Percentiles rank a stretch among this genome's conserved stretches.
Conservation (phyloP, 1,139 yeast genomes). For the Saccharomyces uvarum region DNA sequence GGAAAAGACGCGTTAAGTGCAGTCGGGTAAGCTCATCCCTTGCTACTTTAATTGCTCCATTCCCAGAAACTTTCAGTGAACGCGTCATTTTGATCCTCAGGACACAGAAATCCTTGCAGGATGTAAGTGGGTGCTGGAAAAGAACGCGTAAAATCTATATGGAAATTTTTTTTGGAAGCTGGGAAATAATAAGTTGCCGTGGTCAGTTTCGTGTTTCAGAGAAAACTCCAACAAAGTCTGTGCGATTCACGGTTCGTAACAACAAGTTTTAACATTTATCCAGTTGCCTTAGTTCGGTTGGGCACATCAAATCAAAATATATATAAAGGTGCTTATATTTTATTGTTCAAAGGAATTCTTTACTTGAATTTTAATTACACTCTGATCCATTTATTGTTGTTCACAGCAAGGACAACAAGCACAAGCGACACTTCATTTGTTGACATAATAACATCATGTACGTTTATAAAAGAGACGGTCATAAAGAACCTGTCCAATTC, state of each 20-base stretch:
- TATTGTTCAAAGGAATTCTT: neutral
- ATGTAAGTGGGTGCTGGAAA: neutral
- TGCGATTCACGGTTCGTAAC: neutral
- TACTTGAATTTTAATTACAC: neutral
- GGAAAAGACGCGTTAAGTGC: neutral
- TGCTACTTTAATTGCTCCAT: neutral
- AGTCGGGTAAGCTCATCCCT: neutral
- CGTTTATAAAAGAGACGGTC: conserved; percentile 57
- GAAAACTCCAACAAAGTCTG: neutral
- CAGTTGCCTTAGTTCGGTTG: neutral
- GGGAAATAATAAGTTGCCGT: neutral
- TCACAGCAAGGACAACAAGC: neutral
- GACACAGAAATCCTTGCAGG: neutral
- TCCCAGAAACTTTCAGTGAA: neutral
- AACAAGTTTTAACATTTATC: neutral
- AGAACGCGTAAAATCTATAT: neutral
- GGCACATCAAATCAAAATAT: neutral
- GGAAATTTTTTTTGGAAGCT: neutral
- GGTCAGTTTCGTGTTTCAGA: neutral
- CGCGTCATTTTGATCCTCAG: conserved; percentile 1
- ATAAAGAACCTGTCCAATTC: conserved; percentile 77
- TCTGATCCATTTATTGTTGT: neutral
- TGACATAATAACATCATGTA: conserved; percentile 10
- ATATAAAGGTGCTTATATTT: neutral
- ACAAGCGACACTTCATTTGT: neutral